Evolutionary conservation across 805 yeast genomes (phyloP), one percentile per base, ranked within the genome.

Genomic region (Candida namnaoensis): DNA sequence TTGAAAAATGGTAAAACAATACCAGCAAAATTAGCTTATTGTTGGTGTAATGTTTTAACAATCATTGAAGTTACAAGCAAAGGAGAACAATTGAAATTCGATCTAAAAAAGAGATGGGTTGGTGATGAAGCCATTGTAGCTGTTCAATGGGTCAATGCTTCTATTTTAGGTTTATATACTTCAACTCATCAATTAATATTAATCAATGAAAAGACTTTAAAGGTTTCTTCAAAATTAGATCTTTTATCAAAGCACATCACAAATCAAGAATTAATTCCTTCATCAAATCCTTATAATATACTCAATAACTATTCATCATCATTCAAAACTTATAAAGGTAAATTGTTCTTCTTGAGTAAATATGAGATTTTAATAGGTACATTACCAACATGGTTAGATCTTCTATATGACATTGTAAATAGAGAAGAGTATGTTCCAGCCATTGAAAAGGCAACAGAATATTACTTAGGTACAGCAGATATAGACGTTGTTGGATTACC

Each of bases 381-480:
- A 24, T 58, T 78, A 13, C 64, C 78, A 3, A 78, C 72, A 49
- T 87, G 88, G 95, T 86, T 82, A 0, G 90, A 83, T 48, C 64
- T 68, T 26, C 57, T 85, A 1, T 56, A 74, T 43, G 65, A 60
- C 7, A 53, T 74, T 11, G 63, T 87, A 38, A 64, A 72, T 10
- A 48, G 60, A 2, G 76, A 73, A 1, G 56, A 71, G 23, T 81
- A 78, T 41, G 56, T 72, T 6, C 62, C 57, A 3, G 90, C 95
- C 0, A 65, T 86, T n/a, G 58, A 63, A 3, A 62, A 71, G 13
- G 81, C 84, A 0, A 63, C 72, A 37, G 58, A 60, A 7, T 83
- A 72, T 53, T 86, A 75, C 39, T 47, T 52, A 1, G 78, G 82
- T 10, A 51, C 50, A 0, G 67, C 71, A 1, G 76, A 76, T 36